phyloP scores from a whole-genome alignment of 768 basidiomycete species.

The Russula ochroleuca region DNA sequence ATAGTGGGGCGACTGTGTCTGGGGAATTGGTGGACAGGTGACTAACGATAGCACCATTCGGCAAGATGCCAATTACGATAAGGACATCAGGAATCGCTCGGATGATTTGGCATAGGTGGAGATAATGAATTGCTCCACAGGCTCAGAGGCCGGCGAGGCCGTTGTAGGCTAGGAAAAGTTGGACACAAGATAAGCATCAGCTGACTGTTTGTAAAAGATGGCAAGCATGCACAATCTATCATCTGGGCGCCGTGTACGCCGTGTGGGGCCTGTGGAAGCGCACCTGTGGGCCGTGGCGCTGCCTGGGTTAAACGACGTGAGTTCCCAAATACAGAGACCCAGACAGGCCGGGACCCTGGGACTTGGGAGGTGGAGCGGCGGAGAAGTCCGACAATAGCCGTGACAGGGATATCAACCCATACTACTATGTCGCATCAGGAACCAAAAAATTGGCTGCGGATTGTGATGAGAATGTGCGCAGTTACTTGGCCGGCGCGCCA shows the following conservation, averaged over 20 bases:
- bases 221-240: conserved; percentile 3
- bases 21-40: not conserved
- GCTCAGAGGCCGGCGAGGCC: conserved; percentile 7
- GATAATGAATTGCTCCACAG: conserved; percentile 6
- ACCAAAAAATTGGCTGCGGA: conserved; percentile 7
- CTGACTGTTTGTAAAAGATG: conserved; percentile 6
- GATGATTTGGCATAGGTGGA: conserved; percentile 1
- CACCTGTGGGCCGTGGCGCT: not conserved
- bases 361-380: not conserved
- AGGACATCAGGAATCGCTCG: not conserved
- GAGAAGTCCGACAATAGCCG: conserved; percentile 1
- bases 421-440: not conserved
- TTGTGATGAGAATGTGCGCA: conserved; percentile 1
- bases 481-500: not conserved
- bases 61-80: not conserved
- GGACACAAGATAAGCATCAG: conserved; percentile 8
- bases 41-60: not conserved
- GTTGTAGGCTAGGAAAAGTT: not conserved
- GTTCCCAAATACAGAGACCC: conserved; percentile 15
- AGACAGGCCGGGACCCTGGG: conserved; percentile 7
- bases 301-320: conserved; percentile 6
- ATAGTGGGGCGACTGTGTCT: not conserved
- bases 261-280: conserved; percentile 17
- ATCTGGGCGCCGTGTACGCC: conserved; percentile 5
- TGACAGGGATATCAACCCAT: not conserved